Base-by-base conservation (phyloP, 2,329 filamentous ascomycete genomes). In the Leptographium procerum region DNA sequence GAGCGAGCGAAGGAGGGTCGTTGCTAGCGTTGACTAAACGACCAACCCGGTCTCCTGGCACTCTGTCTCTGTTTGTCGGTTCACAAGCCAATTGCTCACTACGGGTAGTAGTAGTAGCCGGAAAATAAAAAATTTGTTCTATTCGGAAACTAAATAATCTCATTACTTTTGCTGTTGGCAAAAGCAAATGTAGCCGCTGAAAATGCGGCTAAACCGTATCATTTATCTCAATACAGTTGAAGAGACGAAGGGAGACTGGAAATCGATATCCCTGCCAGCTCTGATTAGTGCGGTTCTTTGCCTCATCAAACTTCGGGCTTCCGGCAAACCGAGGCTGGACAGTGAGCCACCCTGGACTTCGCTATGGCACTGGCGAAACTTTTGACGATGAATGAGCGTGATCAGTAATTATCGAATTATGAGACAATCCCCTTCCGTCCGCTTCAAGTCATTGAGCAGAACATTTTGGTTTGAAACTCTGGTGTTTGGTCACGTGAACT, bases 401-500 rank as follows among this genome's bases (percentile, higher is more conserved):
- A 26, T 48, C 40, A 19, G 19, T 16, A 43, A 14, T 16, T 19
- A 6, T 24, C n/a, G 33, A 36, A 11, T n/a, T n/a, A n/a, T n/a
- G n/a, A n/a, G n/a, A n/a, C n/a, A n/a, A n/a, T n/a, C 33, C 22
- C 16, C 6, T 19, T 28, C 33, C 52, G 24, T 26, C 52, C 29
- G 31, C 22, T 26, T n/a, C 14, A 16, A n/a, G 19, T 8, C 24
- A 16, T 22, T 22, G 19, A 8, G 16, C 19, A 3, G 36, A 43
- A 16, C 4, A 22, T 16, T 11, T 19, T 34, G 19, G 8, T 19
- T 7, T 5, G 19, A 10, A n/a, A 13, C 19, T 9, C 33, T 7
- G 26, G 9, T n/a, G 24, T 28, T 45, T 51, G 43, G 16, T 62
- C 61, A 63, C 61, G 60, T 63, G 61, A 62, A 33, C 1, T 8